These are phyloP conservation scores for Thozetella sp. DNA, from an alignment of 495 filamentous ascomycete species.

Conservation along the genomic window DNA sequence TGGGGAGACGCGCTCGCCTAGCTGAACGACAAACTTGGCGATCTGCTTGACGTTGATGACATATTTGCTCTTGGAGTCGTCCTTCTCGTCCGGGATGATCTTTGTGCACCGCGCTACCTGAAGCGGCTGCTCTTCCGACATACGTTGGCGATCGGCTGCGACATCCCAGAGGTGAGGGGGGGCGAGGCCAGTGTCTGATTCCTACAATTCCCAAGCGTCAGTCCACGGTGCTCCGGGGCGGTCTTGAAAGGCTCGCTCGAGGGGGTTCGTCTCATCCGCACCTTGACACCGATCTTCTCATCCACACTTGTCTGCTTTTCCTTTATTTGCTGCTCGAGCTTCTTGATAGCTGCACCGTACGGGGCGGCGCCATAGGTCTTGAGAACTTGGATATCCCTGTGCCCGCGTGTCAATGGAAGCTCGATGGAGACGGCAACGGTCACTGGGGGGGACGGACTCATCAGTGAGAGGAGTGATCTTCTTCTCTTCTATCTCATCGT, in stretches of 20 bases:
- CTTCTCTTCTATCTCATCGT: slow-evolving; percentile 98
- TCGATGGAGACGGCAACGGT: slow-evolving; percentile 18
- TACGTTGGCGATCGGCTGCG: slow-evolving; percentile 94
- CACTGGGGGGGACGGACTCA: slow-evolving; percentile 64
- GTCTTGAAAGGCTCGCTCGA: neutral
- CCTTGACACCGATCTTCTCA: slow-evolving; percentile 86
- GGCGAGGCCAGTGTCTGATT: slow-evolving; percentile 97
- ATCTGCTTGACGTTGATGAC: slow-evolving; percentile 99
- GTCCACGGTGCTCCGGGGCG: slow-evolving; percentile 4
- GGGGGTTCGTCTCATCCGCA: slow-evolving; percentile 9
- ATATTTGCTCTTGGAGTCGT: slow-evolving; percentile 98
- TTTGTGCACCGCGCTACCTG: slow-evolving; percentile 98
- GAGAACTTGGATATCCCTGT: slow-evolving; percentile 96
- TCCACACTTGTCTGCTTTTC: slow-evolving; percentile 95
- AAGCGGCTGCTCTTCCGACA: slow-evolving; percentile 96
- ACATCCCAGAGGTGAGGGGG: slow-evolving; percentile 99
- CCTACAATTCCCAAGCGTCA: slow-evolving; percentile 49
- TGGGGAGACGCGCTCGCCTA: slow-evolving; percentile 94
- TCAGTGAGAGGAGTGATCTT: slow-evolving; percentile 96
- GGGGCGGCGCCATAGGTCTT: slow-evolving; percentile 99
- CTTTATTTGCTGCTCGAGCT: slow-evolving; percentile 97
- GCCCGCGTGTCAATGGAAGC: slow-evolving; percentile 26
- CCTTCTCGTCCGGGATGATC: slow-evolving; percentile 97
- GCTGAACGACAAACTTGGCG: slow-evolving; percentile 98
- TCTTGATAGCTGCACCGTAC: slow-evolving; percentile 89